phyloP scores from a whole-genome alignment of 2,329 filamentous ascomycete species.

The Septoria linicola region DNA sequence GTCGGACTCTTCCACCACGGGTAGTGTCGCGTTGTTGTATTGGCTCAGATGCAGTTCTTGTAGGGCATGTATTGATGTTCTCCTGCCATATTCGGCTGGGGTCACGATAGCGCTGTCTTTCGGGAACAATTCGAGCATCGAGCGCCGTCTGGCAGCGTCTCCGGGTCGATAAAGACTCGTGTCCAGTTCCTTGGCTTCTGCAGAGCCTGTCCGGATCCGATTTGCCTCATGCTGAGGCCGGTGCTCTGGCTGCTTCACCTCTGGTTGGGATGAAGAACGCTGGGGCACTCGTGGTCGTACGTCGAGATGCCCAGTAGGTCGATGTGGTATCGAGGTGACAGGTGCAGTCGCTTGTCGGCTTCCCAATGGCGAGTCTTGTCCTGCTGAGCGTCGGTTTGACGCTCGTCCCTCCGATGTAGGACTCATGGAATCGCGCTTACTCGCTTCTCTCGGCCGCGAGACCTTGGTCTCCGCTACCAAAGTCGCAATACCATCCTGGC shows the following conservation, averaged over 20 bases:
- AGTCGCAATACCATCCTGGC: neutral
- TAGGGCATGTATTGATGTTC: neutral
- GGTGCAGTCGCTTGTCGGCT: neutral
- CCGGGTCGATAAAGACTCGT: conserved; percentile 18
- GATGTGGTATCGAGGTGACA: neutral
- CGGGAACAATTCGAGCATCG: neutral
- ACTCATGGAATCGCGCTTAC: neutral
- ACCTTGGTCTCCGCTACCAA: neutral
- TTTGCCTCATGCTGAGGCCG: neutral
- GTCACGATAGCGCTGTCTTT: neutral
- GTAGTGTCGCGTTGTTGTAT: neutral
- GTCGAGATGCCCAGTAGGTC: neutral
- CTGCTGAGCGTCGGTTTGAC: neutral
- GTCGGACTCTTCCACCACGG: neutral
- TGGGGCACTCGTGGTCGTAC: neutral
- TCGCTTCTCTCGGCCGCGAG: no score
- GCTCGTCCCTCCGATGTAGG: neutral
- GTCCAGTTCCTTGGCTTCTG: neutral
- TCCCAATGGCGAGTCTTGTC: neutral
- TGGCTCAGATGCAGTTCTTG: conserved; percentile 1
- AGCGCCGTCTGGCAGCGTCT: conserved; percentile 22
- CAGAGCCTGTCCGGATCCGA: neutral
- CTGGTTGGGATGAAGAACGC: neutral
- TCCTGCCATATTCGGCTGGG: neutral
- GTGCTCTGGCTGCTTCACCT: neutral